Percentiles rank a stretch among this genome's conserved stretches.
These are phyloP conservation scores for Nothomitra cinnamomea DNA, from an alignment of 2,329 filamentous ascomycete genomes.

Conservation along the genomic window DNA sequence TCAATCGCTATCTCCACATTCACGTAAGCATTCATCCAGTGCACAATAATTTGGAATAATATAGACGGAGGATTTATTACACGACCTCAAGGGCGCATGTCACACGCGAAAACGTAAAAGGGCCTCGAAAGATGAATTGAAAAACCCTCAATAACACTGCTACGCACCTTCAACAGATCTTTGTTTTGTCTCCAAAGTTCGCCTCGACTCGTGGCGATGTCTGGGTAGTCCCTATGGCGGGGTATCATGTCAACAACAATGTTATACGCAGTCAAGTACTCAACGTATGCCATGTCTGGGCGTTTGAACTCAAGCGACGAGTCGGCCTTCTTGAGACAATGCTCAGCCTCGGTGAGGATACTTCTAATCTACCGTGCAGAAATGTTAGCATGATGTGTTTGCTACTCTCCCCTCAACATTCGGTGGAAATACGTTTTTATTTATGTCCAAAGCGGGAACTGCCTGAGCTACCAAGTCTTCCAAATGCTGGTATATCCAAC, in stretches of 20 bases:
- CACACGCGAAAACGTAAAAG: not conserved
- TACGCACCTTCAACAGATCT: conserved; percentile 20
- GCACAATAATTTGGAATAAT: not conserved
- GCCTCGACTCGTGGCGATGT: conserved; percentile 38
- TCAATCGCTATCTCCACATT: conserved; percentile 6
- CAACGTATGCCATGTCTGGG: conserved; percentile 60
- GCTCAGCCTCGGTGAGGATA: conserved; percentile 20
- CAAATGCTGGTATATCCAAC: conserved; percentile 22
- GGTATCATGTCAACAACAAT: conserved; percentile 64
- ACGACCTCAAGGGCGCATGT: conserved; percentile 12
- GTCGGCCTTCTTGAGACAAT: conserved; percentile 19
- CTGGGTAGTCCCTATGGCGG: conserved; percentile 55
- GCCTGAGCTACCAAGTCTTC: conserved; percentile 25
- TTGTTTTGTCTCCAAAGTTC: conserved; percentile 33
- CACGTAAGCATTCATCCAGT: not conserved
- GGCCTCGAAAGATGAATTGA: not conserved
- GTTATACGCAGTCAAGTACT: conserved; percentile 69
- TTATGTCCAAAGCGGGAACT: conserved; percentile 15
- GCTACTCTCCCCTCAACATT: conserved; percentile 7
- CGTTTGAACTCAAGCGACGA: conserved; percentile 39
- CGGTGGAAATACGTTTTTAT: conserved; percentile 32
- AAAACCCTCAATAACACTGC: conserved; percentile 8
- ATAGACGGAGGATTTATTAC: not conserved
- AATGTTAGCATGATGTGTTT: not conserved
- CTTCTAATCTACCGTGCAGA: conserved; percentile 18